A percentile compares a stretch with the other conserved stretches of the same genome.
Conservation (phyloP, 202 grass and related monocot species). For the Zizania palustris region DNA sequence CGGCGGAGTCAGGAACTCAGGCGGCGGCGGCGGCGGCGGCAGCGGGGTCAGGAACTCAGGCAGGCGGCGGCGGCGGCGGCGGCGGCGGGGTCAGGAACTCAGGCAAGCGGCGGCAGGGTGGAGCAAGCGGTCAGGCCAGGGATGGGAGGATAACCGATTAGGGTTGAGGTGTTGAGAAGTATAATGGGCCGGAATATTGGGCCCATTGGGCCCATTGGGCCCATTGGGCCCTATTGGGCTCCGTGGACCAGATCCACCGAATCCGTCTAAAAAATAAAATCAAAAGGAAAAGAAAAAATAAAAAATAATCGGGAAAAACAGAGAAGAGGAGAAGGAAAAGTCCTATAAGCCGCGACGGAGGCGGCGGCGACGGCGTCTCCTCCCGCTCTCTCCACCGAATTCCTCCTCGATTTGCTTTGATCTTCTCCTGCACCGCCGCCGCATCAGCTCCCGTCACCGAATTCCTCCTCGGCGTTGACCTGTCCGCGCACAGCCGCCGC, state of each 20-base stretch:
- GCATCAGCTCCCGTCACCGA: not conserved
- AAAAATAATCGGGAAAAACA: not conserved
- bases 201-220: too few relatives aligned
- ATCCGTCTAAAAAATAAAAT: not conserved
- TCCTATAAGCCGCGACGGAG: conserved; percentile 40
- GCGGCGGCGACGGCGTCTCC: conserved; percentile 20
- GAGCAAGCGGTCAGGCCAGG: too few relatives aligned
- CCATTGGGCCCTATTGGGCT: too few relatives aligned
- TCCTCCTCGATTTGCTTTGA: not conserved
- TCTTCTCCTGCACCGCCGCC: not conserved
- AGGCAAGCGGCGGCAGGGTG: too few relatives aligned
- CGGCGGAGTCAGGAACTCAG: too few relatives aligned
- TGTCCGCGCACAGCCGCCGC: not conserved
- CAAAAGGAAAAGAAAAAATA: not conserved
- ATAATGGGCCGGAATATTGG: too few relatives aligned
- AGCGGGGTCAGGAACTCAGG: too few relatives aligned
- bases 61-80: too few relatives aligned
- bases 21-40: too few relatives aligned
- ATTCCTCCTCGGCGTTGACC: not conserved
- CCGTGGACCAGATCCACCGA: conserved; percentile 43
- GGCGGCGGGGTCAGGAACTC: too few relatives aligned
- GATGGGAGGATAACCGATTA: too few relatives aligned
- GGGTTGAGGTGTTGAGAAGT: too few relatives aligned
- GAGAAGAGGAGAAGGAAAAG: conserved; percentile 17
- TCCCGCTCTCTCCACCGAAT: conserved; percentile 27